Conservation (phyloP, 495 filamentous ascomycete species). For the Lophium mytilinum region DNA sequence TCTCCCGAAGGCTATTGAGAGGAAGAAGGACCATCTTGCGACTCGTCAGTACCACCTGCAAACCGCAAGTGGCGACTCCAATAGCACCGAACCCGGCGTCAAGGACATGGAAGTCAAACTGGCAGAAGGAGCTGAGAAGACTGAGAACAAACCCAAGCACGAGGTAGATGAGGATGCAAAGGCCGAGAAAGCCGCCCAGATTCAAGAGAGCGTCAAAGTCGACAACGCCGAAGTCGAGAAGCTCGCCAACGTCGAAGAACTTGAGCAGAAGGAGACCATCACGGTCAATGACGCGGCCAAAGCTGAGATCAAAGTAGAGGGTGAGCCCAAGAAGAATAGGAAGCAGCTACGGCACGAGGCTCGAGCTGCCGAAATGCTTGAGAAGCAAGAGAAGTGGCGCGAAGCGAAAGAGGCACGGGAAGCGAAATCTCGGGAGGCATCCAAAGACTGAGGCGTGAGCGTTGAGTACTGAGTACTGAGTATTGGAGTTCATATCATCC, state of each 20-base stretch:
- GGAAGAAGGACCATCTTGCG: conserved; percentile 6
- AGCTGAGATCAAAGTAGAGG: neutral
- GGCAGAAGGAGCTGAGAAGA: too few species aligned
- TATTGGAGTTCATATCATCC: too few species aligned
- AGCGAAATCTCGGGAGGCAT: too few species aligned
- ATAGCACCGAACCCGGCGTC: neutral
- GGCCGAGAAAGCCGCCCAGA: too few species aligned
- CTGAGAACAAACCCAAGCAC: too few species aligned
- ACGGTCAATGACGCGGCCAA: neutral
- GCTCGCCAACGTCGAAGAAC: neutral
- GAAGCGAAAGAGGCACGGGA: neutral
- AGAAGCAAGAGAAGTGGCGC: neutral
- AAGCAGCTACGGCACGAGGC: neutral
- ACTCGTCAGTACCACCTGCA: neutral
- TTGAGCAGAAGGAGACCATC: neutral
- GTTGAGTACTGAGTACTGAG: too few species aligned
- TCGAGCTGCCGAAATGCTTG: neutral
- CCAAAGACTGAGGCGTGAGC: too few species aligned
- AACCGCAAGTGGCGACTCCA: neutral
- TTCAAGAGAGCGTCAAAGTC: neutral
- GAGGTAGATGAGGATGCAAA: too few species aligned
- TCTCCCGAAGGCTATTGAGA: conserved; percentile 16
- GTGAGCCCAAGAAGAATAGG: neutral
- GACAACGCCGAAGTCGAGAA: neutral
- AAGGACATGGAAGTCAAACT: neutral